Evolutionary conservation across 208 protist genomes (phyloP).

Genomic region (Acanthamoeba castellanii): DNA sequence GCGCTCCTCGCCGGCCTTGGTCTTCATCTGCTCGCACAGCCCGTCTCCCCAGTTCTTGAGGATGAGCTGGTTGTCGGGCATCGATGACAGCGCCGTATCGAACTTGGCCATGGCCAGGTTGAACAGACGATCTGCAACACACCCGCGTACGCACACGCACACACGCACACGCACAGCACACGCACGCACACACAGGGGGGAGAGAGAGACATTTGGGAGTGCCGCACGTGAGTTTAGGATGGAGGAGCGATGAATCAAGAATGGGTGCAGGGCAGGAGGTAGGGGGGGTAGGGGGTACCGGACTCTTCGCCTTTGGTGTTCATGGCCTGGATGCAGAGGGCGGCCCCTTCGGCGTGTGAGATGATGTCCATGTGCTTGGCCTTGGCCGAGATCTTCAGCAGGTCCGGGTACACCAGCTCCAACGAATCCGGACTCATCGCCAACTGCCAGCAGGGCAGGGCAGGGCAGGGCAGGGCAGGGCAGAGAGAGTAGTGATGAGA

Average conservation of each 20-base stretch:
- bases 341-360: constrained; percentile 30
- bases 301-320: constrained; percentile 29
- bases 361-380: constrained; percentile 59
- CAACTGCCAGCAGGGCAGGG: too few relatives aligned
- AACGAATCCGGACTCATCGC: neutral
- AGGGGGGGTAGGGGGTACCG: neutral
- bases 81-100: constrained; percentile 32
- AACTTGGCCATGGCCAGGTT: constrained; percentile 55
- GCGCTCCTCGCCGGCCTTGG: constrained; percentile 3
- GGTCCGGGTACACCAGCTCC: constrained; percentile 4
- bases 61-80: constrained; percentile 50
- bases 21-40: constrained; percentile 55
- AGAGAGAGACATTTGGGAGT: too few relatives aligned
- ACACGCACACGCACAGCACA: too few relatives aligned
- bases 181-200: too few relatives aligned
- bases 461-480: too few relatives aligned
- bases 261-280: neutral
- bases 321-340: constrained; percentile 50
- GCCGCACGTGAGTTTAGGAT: too few relatives aligned
- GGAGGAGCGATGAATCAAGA: neutral
- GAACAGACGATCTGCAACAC: constrained; percentile 8
- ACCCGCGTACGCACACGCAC: neutral
- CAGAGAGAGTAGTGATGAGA: too few relatives aligned
- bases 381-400: constrained; percentile 35
- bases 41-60: constrained; percentile 49